Evolutionary conservation across 2,329 filamentous ascomycete genomes (phyloP), one percentile per base, ranked within the genome.

Genomic region (Cladosporium sp.): DNA sequence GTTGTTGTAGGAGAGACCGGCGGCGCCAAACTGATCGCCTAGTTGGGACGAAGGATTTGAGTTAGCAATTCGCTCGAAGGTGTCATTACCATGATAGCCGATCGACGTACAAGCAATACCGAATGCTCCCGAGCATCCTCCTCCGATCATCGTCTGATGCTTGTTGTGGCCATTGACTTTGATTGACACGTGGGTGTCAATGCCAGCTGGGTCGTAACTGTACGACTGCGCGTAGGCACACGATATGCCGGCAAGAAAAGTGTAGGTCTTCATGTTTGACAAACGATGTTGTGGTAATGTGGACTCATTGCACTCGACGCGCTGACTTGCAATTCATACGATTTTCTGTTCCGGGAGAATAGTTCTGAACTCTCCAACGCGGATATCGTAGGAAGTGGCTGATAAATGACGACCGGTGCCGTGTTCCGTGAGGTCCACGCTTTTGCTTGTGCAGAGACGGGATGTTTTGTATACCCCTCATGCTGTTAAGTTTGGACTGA

Each of bases 81-180:
- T 21, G n/a, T 46, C 21, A 4, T 18, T n/a, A 8, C 10, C 31
- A 28, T 68, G 67, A 18, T 29, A 33, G 26, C 46, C 46, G 28
- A 60, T 56, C 2, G 50, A 53, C 50, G 29, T 59, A 50, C 70
- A 72, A n/a, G 70, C 70, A 3, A 60, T 62, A n/a, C 69, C 69
- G 26, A 72, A 72, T 1, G 70, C 70, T 3, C 70, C 70, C 7
- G 70, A 72, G 59, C 70, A 72, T 5, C 69, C 70, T 50, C 70
- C 69, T 7, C 69, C 70, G 11, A 70, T 66, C 70, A 72, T 72
- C 5, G 58, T 67, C 44, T 72, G 70, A 53, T 70, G 67, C 50
- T 62, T 63, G 23, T 68, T 55, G 31, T 31, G 35, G 21, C 50
- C 70, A 69, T 71, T 64, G 65, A 71, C 49, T 40, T 57, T 66